These are phyloP conservation scores for Xylaria palmicola DNA, from an alignment of 495 filamentous ascomycete species.

Conservation along the genomic window DNA sequence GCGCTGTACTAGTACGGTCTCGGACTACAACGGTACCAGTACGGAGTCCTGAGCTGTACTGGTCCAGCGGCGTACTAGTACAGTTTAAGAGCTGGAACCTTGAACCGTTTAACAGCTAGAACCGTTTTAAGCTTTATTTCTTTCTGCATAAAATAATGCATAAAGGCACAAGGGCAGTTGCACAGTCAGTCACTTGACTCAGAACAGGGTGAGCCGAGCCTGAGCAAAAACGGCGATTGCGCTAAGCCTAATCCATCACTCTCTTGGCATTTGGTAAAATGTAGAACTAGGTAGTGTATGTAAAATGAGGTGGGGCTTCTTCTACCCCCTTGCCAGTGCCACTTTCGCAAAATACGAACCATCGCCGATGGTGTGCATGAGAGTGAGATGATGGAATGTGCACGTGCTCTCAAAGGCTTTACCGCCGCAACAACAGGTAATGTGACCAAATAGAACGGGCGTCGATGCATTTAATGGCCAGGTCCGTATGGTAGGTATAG, in stretches of 20 bases:
- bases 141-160: constrained; percentile 4
- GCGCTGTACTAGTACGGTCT: neutral
- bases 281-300: too few species aligned
- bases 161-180: neutral
- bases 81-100: neutral
- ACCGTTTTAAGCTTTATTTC: neutral
- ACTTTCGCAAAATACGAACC: neutral
- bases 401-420: neutral
- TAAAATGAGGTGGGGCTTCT: too few species aligned
- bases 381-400: neutral
- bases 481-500: too few species aligned
- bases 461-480: too few species aligned
- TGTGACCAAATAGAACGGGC: neutral
- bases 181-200: neutral
- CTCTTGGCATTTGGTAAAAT: too few species aligned
- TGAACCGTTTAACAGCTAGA: neutral
- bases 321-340: too few species aligned
- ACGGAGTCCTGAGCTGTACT: constrained; percentile 6
- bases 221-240: too few species aligned
- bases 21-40: neutral
- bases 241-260: too few species aligned
- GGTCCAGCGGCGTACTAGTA: constrained; percentile 4
- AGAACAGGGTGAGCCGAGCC: too few species aligned
- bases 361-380: constrained; percentile 7
- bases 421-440: neutral